Evolutionary conservation across 2,329 filamentous ascomycete species (phyloP), one percentile per base, ranked within the genome.

Genomic region (Rasamsonia emersonii): DNA sequence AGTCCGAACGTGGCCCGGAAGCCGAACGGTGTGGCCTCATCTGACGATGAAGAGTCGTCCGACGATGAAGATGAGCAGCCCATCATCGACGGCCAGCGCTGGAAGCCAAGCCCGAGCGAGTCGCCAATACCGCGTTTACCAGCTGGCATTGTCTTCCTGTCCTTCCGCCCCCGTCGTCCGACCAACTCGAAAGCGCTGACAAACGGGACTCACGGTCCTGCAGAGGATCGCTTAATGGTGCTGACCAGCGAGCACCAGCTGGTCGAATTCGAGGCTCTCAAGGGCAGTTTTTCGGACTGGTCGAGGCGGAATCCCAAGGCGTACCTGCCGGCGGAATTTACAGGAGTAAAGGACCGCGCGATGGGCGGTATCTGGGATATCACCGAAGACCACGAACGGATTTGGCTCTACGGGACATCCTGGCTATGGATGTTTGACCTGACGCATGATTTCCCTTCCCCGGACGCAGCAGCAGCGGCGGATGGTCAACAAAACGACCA

Each of bases 371-470:
- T 94, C 23, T 96, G 89, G 88, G 82, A 93, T 51, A 67, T 80
- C 1, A 65, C 67, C 17, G 52, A 54, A 17, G 43, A 45, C 5
- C 61, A 62, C n/a, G 65, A 76, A 28, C 74, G 89, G 9, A 61
- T 89, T 5, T 96, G 89, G 86, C 62, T 96, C 13, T 95, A 93
- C 50, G 88, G 89, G 5, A 74, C 77, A 24, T 79, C 75, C 1
- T 96, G 86, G 71, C 59, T 98, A 15, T 86, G 84, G 63, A 96
- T 96, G 88, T 75, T 98, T 38, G 86, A 96, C 54, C 64, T 93
- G 18, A 73, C 74, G 13, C 72, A 73, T 47, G 81, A 94, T 54
- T 70, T 91, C 29, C 54, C 62, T 1, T 53, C 58, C 7, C 47
- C 56, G 3, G 58, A 55, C 18, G 39, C 44, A 5, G 39, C 38